These are phyloP conservation scores for Colletotrichum sp. DNA, from an alignment of 2,329 filamentous ascomycete species.

Conservation along the genomic window DNA sequence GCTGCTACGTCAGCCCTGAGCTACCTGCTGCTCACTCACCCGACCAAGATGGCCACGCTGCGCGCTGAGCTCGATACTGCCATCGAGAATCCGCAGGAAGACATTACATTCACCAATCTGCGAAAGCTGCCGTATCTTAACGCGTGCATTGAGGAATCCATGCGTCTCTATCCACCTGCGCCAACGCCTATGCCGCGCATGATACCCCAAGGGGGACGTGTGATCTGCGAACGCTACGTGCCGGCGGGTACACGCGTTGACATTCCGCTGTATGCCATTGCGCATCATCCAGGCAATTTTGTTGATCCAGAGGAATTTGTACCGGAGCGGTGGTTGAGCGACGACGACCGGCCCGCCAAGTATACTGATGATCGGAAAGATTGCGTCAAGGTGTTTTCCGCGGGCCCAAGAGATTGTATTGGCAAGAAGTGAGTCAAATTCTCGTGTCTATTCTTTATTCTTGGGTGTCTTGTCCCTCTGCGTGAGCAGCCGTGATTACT, in stretches of 20 bases:
- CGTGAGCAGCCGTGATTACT: neutral
- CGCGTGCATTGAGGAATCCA: conserved; percentile 44
- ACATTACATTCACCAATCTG: conserved; percentile 39
- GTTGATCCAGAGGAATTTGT: conserved; percentile 46
- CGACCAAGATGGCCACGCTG: conserved; percentile 32
- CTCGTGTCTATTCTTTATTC: neutral
- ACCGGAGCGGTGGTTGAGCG: conserved; percentile 49
- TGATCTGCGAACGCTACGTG: conserved; percentile 32
- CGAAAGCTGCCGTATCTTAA: conserved; percentile 40
- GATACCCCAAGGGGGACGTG: conserved; percentile 35
- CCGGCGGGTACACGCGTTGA: conserved; percentile 28
- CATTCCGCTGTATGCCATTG: conserved; percentile 15
- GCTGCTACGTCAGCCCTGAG: conserved; percentile 44
- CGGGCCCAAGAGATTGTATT: conserved; percentile 54
- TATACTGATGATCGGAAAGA: conserved; percentile 1
- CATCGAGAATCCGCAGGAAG: conserved; percentile 24
- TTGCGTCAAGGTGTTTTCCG: conserved; percentile 48
- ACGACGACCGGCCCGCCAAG: neutral
- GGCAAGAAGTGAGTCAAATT: conserved; percentile 47
- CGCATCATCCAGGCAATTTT: conserved; percentile 37
- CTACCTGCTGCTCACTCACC: conserved; percentile 41
- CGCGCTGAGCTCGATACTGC: conserved; percentile 36
- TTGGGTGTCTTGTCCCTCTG: neutral
- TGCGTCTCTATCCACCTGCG: conserved; percentile 38
- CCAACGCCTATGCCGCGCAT: conserved; percentile 29